Evolutionary conservation across 140 eudicot species (phyloP).

Genomic region (Anethum foeniculum): DNA sequence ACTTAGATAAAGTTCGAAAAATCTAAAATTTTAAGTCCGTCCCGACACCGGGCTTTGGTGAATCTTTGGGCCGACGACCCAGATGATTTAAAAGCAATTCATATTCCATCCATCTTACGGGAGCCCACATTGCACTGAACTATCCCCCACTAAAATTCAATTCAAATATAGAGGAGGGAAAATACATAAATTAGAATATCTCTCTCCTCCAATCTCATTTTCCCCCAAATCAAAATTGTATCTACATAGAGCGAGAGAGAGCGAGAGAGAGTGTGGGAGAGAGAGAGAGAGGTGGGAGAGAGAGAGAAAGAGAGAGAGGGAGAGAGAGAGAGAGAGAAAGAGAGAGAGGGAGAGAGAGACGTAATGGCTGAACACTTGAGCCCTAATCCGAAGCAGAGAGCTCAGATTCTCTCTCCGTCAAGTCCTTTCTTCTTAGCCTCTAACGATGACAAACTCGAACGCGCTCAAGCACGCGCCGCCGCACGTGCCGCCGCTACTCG

Average conservation of each 20-base stretch:
- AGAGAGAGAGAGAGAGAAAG: too few species aligned
- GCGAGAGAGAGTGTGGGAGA: too few species aligned
- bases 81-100: too few species aligned
- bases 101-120: background rate
- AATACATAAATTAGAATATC: background rate
- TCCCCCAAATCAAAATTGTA: conserved; percentile 47
- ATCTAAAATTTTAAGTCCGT: too few species aligned
- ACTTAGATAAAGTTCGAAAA: too few species aligned
- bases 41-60: too few species aligned
- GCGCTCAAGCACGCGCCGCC: conserved; percentile 91
- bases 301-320: too few species aligned
- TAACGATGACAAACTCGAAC: conserved; percentile 87
- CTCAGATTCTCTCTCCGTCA: conserved; percentile 42
- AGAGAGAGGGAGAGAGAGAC: too few species aligned
- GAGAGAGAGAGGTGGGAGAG: too few species aligned
- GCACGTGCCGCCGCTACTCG: conserved; percentile 89
- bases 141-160: background rate
- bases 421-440: conserved; percentile 70
- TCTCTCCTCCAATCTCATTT: conserved; percentile 15
- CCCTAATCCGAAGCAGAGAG: conserved; percentile 58
- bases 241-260: too few species aligned
- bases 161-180: conserved; percentile 33
- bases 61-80: too few species aligned
- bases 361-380: conserved; percentile 75
- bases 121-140: background rate